Evolutionary conservation across 371 early-diverging fungal species (phyloP), one percentile per base, ranked within the genome.

Genomic region (Saksenaea oblongispora): DNA sequence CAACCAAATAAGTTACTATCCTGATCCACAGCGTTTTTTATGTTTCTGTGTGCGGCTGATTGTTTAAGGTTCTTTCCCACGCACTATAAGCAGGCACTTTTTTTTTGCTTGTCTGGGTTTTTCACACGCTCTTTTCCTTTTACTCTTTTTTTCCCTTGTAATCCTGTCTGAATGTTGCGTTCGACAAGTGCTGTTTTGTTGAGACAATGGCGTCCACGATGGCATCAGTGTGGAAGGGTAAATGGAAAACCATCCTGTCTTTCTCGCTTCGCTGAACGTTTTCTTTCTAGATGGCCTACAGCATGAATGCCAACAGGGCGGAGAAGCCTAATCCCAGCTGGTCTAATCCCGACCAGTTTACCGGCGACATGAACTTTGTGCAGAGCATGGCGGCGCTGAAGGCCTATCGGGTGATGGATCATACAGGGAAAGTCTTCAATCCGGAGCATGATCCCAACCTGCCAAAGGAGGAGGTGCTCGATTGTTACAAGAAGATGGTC

Each of bases 321-420:
- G 42, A 59, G 44, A 59, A 42, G 36, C 27, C 56, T 17, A 39
- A 55, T 34, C 27, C 47, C 22, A 56, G 56, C 27, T 65, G 66
- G 66, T 28, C 41, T 27, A 35, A 61, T 56, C 37, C 60, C n/a
- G 75, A 74, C 51, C 66, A 66, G 35, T 77, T 72, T 27, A 74
- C 65, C 5, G 55, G 37, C 18, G 65, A 74, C 3, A 54, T 77
- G 66, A 76, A 78, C 26, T 83, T 85, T 57, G 78, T 83, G 58
- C 80, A 84, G 28, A 74, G 75, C 59, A 75, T 73, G 51, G 88
- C 87, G 35, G 73, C 90, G 17, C 87, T 97, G 22, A 89, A 93
- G 37, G 95, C 96, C 2, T 98, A 95, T 76, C 89, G 95, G 28
- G 95, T 97, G 18, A 91, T 98, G 91, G 96, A 96, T 76, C 85